These are phyloP conservation scores for Santalum album DNA, from an alignment of 164 flowering plant species.

Conservation along the genomic window DNA sequence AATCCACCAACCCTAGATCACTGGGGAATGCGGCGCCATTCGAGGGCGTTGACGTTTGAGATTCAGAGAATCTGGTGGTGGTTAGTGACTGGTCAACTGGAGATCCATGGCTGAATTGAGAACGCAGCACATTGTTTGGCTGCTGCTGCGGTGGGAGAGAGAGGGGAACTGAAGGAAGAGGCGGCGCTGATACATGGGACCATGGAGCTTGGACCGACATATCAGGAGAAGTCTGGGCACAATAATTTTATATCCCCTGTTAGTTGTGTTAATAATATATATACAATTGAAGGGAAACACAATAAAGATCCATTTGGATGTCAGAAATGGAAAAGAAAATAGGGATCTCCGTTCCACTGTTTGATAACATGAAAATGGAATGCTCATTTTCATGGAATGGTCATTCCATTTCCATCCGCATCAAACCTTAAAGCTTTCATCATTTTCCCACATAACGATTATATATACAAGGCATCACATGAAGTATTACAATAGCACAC, in stretches of 20 bases:
- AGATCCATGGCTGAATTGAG: slow-evolving; percentile 40
- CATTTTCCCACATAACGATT: too few species aligned
- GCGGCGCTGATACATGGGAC: slow-evolving; percentile 57
- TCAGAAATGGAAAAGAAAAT: too few species aligned
- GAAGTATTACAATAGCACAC: too few species aligned
- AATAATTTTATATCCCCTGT: not conserved
- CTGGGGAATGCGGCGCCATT: slow-evolving; percentile 43
- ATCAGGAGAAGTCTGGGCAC: slow-evolving; percentile 53
- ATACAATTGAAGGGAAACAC: too few species aligned
- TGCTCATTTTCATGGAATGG: too few species aligned
- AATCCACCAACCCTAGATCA: slow-evolving; percentile 53
- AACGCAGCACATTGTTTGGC: slow-evolving; percentile 33
- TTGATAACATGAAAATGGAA: too few species aligned
- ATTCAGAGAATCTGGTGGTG: slow-evolving; percentile 37
- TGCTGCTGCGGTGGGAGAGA: slow-evolving; percentile 58
- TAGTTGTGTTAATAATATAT: not conserved
- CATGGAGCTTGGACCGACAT: slow-evolving; percentile 63
- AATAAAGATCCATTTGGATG: too few species aligned
- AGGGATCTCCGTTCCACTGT: too few species aligned
- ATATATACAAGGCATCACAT: too few species aligned
- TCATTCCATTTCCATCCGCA: too few species aligned
- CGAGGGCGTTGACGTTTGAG: slow-evolving; percentile 32
- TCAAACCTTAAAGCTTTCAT: too few species aligned
- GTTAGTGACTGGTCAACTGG: slow-evolving; percentile 33
- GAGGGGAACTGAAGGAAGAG: slow-evolving; percentile 48